Evolutionary conservation across 805 yeast species (phyloP), one percentile per base, ranked within the genome.

Genomic region (Candida chilensis): DNA sequence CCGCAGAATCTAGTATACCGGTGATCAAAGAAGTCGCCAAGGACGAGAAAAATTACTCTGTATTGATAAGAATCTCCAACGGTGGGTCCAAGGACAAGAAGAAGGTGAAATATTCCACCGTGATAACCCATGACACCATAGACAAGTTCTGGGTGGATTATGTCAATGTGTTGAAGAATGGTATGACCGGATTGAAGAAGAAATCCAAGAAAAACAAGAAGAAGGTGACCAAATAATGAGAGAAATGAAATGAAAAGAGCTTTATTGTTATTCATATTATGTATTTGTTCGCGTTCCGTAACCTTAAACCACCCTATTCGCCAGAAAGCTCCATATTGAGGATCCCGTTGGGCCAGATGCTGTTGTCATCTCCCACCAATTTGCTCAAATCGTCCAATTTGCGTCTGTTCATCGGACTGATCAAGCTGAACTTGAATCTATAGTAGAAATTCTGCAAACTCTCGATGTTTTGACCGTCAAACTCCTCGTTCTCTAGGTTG

Each of bases 111-210:
- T 50, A 79, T 19, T 74, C 87, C 17, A 87, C 96, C 0, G 71
- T 78, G 9, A 87, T 88, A 5, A 69, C 70, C 17, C 60, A 76
- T 1, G 69, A 63, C 2, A 55, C 69, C 3, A 59, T 88, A 39
- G 84, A 78, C 38, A 50, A 60, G 35, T 88, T 88, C 50, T 88
- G 96, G 96, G 50, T 53, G 26, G 76, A 74, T 16, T 88, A 87
- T 54, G 57, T 84, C 1, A 74, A 73, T 26, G 71, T 71, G 0
- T 63, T 87, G 33, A 87, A 84, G 48, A 48, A 63, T 15, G 88
- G 92, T 4, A 74, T 83, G 52, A 59, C 60, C 3, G 95, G 95
- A 2, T 65, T 88, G 51, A 71, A 75, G 48, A 84, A 80, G 70
- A 86, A 84, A 60, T 85, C 82, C 36, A 85, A 84, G 64, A 77